Conservation (phyloP, 2,329 filamentous ascomycete species). For the Diaporthe destruens region DNA sequence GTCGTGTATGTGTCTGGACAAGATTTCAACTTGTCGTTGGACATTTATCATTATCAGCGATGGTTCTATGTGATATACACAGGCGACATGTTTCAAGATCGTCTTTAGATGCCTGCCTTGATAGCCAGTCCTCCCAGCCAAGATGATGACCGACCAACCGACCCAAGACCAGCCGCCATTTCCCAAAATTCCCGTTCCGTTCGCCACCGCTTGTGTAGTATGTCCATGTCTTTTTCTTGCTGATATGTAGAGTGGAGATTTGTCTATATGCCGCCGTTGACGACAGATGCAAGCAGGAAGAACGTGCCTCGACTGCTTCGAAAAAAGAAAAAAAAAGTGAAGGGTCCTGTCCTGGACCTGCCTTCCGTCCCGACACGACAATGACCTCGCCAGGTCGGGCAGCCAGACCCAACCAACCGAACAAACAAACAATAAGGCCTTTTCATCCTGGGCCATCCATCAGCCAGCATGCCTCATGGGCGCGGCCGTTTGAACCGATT, state of each 20-base stretch:
- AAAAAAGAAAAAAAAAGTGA: conserved; percentile 43
- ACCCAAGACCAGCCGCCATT: conserved; percentile 13
- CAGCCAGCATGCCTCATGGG: conserved; percentile 37
- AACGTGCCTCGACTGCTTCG: conserved; percentile 37
- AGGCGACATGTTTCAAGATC: conserved; percentile 9
- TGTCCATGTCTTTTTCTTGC: conserved; percentile 42
- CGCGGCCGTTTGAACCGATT: conserved; percentile 32
- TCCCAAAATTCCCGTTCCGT: conserved; percentile 9
- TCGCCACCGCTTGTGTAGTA: conserved; percentile 31
- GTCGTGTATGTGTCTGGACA: not conserved
- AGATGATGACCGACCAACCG: conserved; percentile 33
- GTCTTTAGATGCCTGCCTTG: conserved; percentile 15
- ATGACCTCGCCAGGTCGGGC: conserved; percentile 14
- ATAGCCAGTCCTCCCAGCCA: conserved; percentile 10
- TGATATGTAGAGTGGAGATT: conserved; percentile 63
- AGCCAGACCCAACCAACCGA: conserved; percentile 26
- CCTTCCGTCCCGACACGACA: not conserved
- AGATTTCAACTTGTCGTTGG: not conserved
- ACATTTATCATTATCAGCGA: conserved; percentile 12
- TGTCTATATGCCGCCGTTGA: conserved; percentile 54
- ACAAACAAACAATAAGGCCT: conserved; percentile 11
- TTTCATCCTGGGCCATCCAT: conserved; percentile 11
- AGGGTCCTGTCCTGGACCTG: not conserved
- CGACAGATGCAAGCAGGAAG: conserved; percentile 36
- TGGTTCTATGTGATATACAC: conserved; percentile 23